phyloP scores from a whole-genome alignment of 1,284 basidiomycete species.

The Mycena sp. region DNA sequence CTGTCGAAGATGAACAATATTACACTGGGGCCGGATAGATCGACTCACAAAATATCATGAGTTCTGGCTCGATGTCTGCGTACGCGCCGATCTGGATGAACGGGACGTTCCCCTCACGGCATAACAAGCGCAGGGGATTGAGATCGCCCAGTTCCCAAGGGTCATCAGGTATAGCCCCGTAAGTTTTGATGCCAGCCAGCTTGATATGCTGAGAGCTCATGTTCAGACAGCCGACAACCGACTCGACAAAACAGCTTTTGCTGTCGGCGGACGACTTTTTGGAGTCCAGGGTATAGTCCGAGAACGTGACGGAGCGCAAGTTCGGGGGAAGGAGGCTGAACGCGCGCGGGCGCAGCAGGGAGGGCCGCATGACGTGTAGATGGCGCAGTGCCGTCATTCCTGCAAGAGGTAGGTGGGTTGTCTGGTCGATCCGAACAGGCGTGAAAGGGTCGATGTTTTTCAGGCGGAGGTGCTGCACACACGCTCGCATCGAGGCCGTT shows the following conservation, averaged over 20 bases:
- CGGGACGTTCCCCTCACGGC: conserved; percentile 8
- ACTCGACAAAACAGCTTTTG: conserved; percentile 21
- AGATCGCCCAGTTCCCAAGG: conserved; percentile 28
- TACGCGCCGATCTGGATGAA: conserved; percentile 18
- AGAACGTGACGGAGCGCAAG: conserved; percentile 23
- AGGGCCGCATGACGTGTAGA: conserved; percentile 24
- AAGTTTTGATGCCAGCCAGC: conserved; percentile 22
- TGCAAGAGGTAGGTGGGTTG: neutral
- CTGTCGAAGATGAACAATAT: no score
- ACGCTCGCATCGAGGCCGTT: conserved; percentile 4
- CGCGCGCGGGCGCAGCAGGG: conserved; percentile 4
- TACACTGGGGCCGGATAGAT: neutral
- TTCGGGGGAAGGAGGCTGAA: conserved; percentile 18
- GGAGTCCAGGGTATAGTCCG: conserved; percentile 24
- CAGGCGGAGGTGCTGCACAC: conserved; percentile 21
- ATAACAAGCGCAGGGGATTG: conserved; percentile 3
- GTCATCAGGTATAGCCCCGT: conserved; percentile 24
- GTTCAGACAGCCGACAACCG: conserved; percentile 13
- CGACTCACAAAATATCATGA: conserved; percentile 24
- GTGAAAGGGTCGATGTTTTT: conserved; percentile 21
- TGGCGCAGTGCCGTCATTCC: conserved; percentile 13
- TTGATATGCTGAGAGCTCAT: neutral
- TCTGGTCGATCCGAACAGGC: neutral
- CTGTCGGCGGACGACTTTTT: conserved; percentile 16
- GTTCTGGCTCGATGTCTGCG: conserved; percentile 21